Evolutionary conservation across 2,329 filamentous ascomycete genomes (phyloP).

Genomic region (Paecilomyces fulvus): DNA sequence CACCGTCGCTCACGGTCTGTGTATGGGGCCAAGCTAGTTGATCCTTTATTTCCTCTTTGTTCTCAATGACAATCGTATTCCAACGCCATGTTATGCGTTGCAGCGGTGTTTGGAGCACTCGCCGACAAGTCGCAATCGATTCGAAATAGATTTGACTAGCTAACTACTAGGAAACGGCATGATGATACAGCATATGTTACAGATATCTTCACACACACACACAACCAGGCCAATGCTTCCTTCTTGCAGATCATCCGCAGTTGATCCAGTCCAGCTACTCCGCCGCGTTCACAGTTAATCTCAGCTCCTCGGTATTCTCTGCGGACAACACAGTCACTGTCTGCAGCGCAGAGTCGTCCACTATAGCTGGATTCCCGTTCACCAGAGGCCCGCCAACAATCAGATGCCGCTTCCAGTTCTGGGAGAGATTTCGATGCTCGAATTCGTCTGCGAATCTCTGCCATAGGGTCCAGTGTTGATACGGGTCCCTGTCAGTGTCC

Average conservation of each 20-base stretch:
- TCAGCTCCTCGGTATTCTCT: no score
- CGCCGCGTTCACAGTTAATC: neutral
- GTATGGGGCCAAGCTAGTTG: neutral
- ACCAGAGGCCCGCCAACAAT: no score
- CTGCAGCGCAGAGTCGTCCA: no score
- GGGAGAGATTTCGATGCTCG: no score
- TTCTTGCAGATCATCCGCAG: neutral
- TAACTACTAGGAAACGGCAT: neutral
- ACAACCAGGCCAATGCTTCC: neutral
- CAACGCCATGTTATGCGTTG: neutral
- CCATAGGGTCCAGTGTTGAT: no score
- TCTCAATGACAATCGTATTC: neutral
- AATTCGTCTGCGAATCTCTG: no score
- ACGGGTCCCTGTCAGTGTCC: no score
- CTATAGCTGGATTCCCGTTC: no score
- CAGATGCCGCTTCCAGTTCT: no score
- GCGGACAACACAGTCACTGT: no score
- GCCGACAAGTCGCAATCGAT: neutral
- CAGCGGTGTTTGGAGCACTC: no score
- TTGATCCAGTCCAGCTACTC: neutral
- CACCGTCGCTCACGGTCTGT: neutral
- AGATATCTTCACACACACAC: neutral
- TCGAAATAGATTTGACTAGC: neutral
- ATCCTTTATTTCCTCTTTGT: neutral
- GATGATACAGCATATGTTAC: no score